Conservation (phyloP, 352 stramenopile genomes). For the Phytophthora boehmeriae region DNA sequence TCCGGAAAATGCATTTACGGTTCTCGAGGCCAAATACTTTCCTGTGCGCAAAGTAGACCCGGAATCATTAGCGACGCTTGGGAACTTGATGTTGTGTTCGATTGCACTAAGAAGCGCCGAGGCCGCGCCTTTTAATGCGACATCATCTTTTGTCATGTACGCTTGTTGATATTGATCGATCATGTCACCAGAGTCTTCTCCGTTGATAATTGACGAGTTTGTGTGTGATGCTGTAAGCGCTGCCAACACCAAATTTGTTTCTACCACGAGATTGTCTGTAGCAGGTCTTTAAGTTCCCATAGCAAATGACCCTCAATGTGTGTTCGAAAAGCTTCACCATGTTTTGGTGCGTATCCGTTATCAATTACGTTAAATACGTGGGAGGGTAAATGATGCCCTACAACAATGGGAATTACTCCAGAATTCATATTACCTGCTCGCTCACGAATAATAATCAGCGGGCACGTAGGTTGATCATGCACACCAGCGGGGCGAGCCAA, state of each 20-base stretch:
- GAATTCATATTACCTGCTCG: not conserved
- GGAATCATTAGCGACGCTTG: constrained; percentile 3
- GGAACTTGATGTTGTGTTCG: not conserved
- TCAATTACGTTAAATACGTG: not conserved
- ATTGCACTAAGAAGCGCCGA: constrained; percentile 1
- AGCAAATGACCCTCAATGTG: not conserved
- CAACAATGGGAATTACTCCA: not conserved
- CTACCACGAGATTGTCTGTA: constrained; percentile 1
- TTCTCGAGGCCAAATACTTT: constrained; percentile 3
- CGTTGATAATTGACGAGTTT: constrained; percentile 3
- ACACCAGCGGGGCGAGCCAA: constrained; percentile 6
- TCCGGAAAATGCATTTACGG: constrained; percentile 10
- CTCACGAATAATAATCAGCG: not conserved
- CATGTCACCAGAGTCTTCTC: constrained; percentile 10
- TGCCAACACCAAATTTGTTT: constrained; percentile 3
- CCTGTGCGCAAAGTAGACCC: not conserved
- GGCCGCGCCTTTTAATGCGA: constrained; percentile 2
- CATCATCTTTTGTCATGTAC: constrained; percentile 18
- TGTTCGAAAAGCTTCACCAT: not conserved
- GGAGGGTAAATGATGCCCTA: not conserved
- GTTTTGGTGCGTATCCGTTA: not conserved
- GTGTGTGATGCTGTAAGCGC: not conserved
- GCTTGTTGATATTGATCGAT: constrained; percentile 11
- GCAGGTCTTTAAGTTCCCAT: not conserved
- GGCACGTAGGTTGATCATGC: not conserved